These are phyloP conservation scores for Drechslera avenae DNA, from an alignment of 2,329 filamentous ascomycete genomes.

Conservation along the genomic window DNA sequence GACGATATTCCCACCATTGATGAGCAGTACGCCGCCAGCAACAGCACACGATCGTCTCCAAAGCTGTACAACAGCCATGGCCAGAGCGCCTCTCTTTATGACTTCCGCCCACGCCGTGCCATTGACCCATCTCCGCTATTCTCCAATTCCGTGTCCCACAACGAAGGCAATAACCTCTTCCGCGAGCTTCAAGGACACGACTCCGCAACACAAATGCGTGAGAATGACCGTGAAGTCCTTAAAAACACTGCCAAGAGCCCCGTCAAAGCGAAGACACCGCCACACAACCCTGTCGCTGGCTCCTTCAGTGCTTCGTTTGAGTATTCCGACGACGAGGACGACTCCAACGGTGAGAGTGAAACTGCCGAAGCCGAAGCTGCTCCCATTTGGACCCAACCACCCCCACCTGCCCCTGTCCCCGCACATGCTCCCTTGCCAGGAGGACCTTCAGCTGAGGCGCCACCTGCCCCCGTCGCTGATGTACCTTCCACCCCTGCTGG, in stretches of 20 bases:
- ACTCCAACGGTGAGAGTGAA: constrained; percentile 19
- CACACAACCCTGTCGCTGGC: constrained; percentile 18
- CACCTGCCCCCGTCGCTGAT: background rate
- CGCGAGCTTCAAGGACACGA: constrained; percentile 28
- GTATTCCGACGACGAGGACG: constrained; percentile 30
- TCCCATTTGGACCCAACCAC: constrained; percentile 41
- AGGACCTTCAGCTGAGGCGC: constrained; percentile 9
- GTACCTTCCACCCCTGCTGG: constrained; percentile 5
- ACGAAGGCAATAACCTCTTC: constrained; percentile 38
- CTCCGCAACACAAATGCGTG: constrained; percentile 14
- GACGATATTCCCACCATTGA: constrained; percentile 31
- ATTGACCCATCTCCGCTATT: constrained; percentile 43
- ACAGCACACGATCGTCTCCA: constrained; percentile 1
- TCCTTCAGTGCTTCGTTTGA: constrained; percentile 33
- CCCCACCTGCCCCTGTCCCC: constrained; percentile 44
- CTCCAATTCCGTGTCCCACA: constrained; percentile 18
- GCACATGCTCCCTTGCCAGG: constrained; percentile 41
- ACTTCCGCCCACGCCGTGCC: constrained; percentile 39
- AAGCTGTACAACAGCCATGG: constrained; percentile 31
- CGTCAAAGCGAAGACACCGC: background rate
- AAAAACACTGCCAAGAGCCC: constrained; percentile 19
- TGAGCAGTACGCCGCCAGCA: constrained; percentile 19
- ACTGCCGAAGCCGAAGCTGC: constrained; percentile 21
- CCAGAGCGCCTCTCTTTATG: constrained; percentile 26
- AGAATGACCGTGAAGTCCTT: constrained; percentile 23